These are phyloP conservation scores for Ceriops tagal DNA, from an alignment of 345 rosid genomes.

Conservation along the genomic window DNA sequence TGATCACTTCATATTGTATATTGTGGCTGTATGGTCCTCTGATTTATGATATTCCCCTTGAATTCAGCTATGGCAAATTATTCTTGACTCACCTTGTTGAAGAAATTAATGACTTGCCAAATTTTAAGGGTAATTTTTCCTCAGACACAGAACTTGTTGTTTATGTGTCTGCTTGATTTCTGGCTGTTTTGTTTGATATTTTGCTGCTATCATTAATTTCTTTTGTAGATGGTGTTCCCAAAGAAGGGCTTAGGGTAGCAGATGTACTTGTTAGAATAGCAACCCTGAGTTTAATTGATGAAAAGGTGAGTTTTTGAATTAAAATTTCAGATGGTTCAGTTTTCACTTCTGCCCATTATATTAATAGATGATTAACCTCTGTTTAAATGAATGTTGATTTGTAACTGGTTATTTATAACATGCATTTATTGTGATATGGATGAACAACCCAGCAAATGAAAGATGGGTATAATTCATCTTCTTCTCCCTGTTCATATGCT, in stretches of 20 bases:
- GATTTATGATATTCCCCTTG: slow-evolving; percentile 1
- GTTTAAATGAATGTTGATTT: not conserved
- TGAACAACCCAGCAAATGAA: not conserved
- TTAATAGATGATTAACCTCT: not conserved
- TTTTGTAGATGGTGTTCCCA: slow-evolving; percentile 90
- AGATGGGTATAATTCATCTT: not conserved
- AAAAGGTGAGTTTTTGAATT: slow-evolving; percentile 55
- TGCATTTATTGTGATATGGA: not conserved
- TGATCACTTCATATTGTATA: slow-evolving; percentile 1
- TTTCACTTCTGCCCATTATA: not conserved
- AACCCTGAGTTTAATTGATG: slow-evolving; percentile 54
- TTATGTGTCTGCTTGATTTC: slow-evolving; percentile 11
- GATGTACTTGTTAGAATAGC: slow-evolving; percentile 91
- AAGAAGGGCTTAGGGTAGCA: slow-evolving; percentile 91
- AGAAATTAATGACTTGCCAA: slow-evolving; percentile 56
- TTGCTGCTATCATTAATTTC: slow-evolving; percentile 18
- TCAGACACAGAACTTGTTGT: slow-evolving; percentile 7
- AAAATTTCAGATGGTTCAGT: not conserved
- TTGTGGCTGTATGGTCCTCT: slow-evolving; percentile 13
- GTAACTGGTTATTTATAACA: not conserved
- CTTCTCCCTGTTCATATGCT: not conserved
- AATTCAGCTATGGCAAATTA: slow-evolving; percentile 59
- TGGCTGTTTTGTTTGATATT: slow-evolving; percentile 4
- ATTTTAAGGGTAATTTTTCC: slow-evolving; percentile 64
- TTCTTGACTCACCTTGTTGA: slow-evolving; percentile 73